A percentile compares a stretch with the other conserved stretches of the same genome.
Conservation (phyloP, 2,329 filamentous ascomycete species). For the Pestalotiopsis sp. region DNA sequence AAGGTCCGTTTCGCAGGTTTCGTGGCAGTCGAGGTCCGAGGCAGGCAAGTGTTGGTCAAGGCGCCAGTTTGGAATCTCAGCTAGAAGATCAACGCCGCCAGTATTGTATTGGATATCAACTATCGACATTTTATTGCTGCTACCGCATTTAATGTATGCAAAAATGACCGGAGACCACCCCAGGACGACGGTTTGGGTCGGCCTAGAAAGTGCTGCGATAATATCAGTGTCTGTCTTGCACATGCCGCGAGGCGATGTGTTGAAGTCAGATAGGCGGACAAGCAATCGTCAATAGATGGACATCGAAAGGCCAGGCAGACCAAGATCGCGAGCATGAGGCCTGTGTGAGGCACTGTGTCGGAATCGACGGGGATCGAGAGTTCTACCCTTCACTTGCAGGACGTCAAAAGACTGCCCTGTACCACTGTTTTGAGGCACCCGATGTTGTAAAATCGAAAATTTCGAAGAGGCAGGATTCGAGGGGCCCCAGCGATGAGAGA, state of each 20-base stretch:
- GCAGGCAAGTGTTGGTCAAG: constrained; percentile 74
- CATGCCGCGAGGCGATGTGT: too few relatives aligned
- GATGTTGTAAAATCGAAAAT: background rate
- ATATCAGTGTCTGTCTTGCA: too few relatives aligned
- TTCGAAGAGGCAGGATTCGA: background rate
- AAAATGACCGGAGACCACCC: background rate
- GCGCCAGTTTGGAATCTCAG: constrained; percentile 71
- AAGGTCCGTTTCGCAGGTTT: constrained; percentile 78
- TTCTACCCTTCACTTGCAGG: background rate
- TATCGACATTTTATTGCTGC: background rate
- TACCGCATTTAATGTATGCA: background rate
- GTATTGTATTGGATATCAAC: background rate
- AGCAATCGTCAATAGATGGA: background rate
- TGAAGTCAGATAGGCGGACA: too few relatives aligned
- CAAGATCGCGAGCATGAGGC: background rate
- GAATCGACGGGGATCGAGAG: background rate
- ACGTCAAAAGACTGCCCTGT: background rate
- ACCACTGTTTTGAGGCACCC: background rate
- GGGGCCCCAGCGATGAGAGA: background rate
- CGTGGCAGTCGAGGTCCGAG: constrained; percentile 73
- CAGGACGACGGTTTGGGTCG: background rate
- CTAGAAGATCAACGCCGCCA: constrained; percentile 17
- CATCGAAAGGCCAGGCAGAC: background rate
- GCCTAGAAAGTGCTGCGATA: too few relatives aligned
- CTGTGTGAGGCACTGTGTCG: background rate